Percentiles rank a stretch among this genome's conserved stretches.
Conservation (phyloP, 2,329 filamentous ascomycete species). For the Fusarium mangiferae region DNA sequence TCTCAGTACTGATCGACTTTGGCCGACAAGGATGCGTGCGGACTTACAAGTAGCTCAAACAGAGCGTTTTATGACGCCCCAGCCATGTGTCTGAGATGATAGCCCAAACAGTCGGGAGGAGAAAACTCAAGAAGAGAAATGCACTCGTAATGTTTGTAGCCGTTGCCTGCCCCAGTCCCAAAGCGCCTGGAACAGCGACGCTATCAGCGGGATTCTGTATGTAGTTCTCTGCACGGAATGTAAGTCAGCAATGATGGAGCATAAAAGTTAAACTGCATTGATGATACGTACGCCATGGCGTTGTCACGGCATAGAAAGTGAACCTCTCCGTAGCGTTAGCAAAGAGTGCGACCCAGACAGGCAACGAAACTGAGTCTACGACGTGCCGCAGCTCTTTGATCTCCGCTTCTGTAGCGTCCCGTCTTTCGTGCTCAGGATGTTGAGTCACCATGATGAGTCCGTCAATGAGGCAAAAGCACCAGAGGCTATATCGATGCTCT, state of each 20-base stretch:
- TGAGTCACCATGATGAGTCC: not conserved
- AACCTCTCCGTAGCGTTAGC: not conserved
- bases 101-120: not conserved
- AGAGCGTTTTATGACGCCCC: not conserved
- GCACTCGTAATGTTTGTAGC: not conserved
- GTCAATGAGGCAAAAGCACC: not conserved
- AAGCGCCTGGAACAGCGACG: not conserved
- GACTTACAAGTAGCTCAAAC: not conserved
- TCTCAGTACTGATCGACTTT: fast-evolving
- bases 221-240: not conserved
- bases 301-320: not conserved
- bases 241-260: not conserved
- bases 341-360: not conserved
- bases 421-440: not conserved
- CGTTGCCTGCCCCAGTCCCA: not conserved
- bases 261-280: not conserved
- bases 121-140: not conserved
- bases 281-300: not conserved
- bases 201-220: not conserved
- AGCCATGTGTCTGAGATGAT: not conserved
- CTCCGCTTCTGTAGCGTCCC: not conserved
- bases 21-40: fast-evolving
- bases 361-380: not conserved
- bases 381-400: not conserved
- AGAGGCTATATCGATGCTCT: not conserved